Percentiles rank a stretch among this genome's conserved stretches.
Conservation (phyloP, 2,329 filamentous ascomycete species). For the Colletotrichum sojae region DNA sequence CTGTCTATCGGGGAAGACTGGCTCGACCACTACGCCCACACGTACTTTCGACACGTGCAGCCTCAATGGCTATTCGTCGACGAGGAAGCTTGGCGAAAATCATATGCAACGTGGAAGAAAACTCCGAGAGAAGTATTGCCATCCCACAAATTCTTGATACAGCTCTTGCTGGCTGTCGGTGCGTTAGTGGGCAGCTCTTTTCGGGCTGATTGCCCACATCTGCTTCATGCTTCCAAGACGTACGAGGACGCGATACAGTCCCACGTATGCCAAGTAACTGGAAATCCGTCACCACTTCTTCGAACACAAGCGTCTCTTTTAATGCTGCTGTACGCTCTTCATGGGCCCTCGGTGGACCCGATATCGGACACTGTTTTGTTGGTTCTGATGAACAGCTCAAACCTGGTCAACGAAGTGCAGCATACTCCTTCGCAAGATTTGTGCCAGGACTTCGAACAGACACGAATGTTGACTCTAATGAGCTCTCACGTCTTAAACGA, state of each 20-base stretch:
- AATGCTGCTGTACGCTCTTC: neutral
- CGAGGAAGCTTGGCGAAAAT: conserved; percentile 1
- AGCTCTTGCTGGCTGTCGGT: neutral
- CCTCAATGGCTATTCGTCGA: conserved; percentile 5
- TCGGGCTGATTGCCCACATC: conserved; percentile 3
- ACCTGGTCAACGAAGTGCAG: neutral
- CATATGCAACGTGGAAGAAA: neutral
- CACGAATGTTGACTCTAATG: neutral
- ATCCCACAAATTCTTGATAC: neutral
- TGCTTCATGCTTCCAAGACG: neutral
- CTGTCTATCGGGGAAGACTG: neutral
- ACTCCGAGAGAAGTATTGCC: neutral
- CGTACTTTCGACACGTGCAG: conserved; percentile 5
- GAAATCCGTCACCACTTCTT: neutral
- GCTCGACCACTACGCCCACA: conserved; percentile 5
- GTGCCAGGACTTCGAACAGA: neutral
- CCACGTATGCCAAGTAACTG: neutral
- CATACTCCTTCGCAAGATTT: neutral
- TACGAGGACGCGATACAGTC: neutral
- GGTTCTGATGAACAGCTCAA: neutral
- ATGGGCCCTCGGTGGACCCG: neutral
- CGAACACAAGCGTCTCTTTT: neutral
- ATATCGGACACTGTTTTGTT: neutral
- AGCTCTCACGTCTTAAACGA: neutral
- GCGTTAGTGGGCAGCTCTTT: conserved; percentile 10